Percentiles rank a stretch among this genome's conserved stretches.
These are phyloP conservation scores for Alternaria sp. DNA, from an alignment of 2,329 filamentous ascomycete genomes.

Conservation along the genomic window DNA sequence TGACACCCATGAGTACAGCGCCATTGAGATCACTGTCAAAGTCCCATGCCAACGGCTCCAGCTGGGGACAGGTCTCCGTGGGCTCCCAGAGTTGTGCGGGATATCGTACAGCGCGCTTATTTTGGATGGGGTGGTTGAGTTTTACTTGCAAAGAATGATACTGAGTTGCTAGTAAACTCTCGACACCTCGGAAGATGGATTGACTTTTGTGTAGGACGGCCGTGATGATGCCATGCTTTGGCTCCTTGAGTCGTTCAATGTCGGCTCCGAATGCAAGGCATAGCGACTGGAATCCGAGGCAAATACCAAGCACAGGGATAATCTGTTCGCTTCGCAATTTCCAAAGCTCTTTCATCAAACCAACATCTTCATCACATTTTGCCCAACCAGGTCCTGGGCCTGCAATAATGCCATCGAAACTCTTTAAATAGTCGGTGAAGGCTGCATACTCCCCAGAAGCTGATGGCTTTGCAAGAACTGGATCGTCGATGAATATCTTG, in stretches of 20 bases:
- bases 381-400: constrained; percentile 91
- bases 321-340: constrained; percentile 64
- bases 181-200: constrained; percentile 72
- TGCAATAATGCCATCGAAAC: constrained; percentile 85
- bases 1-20: constrained; percentile 78
- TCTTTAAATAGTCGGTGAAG: constrained; percentile 58
- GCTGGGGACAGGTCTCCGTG: constrained; percentile 45
- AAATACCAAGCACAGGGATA: constrained; percentile 85
- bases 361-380: constrained; percentile 75
- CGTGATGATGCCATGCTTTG: constrained; percentile 83
- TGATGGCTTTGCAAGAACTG: constrained; percentile 13
- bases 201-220: constrained; percentile 66
- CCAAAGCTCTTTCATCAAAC: constrained; percentile 83
- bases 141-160: constrained; percentile 72
- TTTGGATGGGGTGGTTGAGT: constrained; percentile 47
- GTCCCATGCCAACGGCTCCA: constrained; percentile 61
- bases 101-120: constrained; percentile 45
- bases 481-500: constrained; percentile 72
- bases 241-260: constrained; percentile 72
- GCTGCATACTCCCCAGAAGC: constrained; percentile 35
- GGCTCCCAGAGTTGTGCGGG: constrained; percentile 53
- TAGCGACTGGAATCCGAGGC: constrained; percentile 87
- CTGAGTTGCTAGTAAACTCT: constrained; percentile 72
- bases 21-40: constrained; percentile 58
- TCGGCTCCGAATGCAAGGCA: constrained; percentile 71